Base-by-base conservation (phyloP, 345 rosid species). In the Gynandropsis gynandra region DNA sequence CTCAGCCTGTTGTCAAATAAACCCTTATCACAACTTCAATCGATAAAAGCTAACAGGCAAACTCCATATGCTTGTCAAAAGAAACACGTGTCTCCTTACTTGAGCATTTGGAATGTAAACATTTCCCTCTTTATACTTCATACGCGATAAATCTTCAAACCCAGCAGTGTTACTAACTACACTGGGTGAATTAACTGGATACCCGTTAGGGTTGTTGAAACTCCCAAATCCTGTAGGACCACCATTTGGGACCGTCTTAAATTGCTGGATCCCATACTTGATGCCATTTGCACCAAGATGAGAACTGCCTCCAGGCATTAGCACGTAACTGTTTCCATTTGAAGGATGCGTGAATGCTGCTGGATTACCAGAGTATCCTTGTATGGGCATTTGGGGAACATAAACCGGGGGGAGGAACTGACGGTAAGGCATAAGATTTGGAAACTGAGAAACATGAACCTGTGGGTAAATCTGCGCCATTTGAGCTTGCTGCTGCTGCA, bases 111-210 rank as follows among this genome's bases (percentile, higher is more conserved):
- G 79, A 59, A 76, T 74, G 55, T 80, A 89, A 27, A 89, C 68
- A 56, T 75, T 87, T 61, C 72, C 79, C 62, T 92, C 95, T 70
- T 90, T 89, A 60, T 77, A 85, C 65, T 83, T 89, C 65, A 81
- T 76, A 62, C 89, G 81, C 57, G 96, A 80, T 24, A 90, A 74
- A 72, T 85, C 97, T 51, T 89, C 95, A 36, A 81, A 77, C 54
- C 95, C 96, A 4, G 76, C 53, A 46, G 82, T 74, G 72, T 63
- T 79, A 42, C 95, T 96, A 45, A 81, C 87, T 20, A 87, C 77
- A 47, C 87, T 85, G 61, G 90, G 74, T 52, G 86, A 61, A 74
- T 76, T 86, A 15, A 81, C 66, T 17, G 82, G 80, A 78, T 82
- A 90, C 24, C 81, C 85, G 44, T 76, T 41, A 11, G 84, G 85